Conservation (phyloP, 2,329 filamentous ascomycete species). For the Epichloe elymi region DNA sequence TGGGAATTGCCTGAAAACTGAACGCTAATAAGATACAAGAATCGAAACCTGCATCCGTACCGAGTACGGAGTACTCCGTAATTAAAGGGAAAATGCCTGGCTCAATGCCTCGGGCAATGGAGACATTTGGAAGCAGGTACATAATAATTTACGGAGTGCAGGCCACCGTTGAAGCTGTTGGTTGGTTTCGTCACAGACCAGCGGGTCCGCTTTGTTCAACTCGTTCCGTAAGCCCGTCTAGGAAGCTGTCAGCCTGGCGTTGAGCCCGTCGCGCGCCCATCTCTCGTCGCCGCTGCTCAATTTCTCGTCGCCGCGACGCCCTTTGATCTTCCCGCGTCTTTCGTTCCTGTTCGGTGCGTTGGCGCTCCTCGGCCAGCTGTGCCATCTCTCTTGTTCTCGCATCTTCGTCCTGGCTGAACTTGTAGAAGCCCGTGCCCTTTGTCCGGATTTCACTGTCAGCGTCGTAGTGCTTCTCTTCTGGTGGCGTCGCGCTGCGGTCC, state of each 20-base stretch:
- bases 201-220: not conserved
- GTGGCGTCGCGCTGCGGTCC: constrained; percentile 69
- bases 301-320: constrained; percentile 44
- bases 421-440: constrained; percentile 85
- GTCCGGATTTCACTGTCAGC: constrained; percentile 70
- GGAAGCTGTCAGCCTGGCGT: constrained; percentile 59
- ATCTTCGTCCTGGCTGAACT: constrained; percentile 67
- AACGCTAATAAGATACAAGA: not conserved
- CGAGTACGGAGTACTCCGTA: too few relatives aligned
- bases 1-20: not conserved
- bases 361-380: constrained; percentile 51
- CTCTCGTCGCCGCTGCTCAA: constrained; percentile 49
- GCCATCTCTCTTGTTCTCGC: constrained; percentile 59
- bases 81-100: not conserved
- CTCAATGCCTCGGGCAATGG: not conserved
- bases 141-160: not conserved
- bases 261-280: constrained; percentile 49
- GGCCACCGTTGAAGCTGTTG: not conserved
- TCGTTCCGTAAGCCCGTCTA: constrained; percentile 38
- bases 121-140: not conserved
- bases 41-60: not conserved
- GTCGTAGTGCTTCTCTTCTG: constrained; percentile 73
- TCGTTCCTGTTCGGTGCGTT: constrained; percentile 53
- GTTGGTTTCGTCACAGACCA: not conserved
- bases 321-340: constrained; percentile 41